Percentiles rank a stretch among this genome's conserved stretches.
These are phyloP conservation scores for Quercus lobata DNA, from an alignment of 331 rosid genomes.

Conservation along the genomic window DNA sequence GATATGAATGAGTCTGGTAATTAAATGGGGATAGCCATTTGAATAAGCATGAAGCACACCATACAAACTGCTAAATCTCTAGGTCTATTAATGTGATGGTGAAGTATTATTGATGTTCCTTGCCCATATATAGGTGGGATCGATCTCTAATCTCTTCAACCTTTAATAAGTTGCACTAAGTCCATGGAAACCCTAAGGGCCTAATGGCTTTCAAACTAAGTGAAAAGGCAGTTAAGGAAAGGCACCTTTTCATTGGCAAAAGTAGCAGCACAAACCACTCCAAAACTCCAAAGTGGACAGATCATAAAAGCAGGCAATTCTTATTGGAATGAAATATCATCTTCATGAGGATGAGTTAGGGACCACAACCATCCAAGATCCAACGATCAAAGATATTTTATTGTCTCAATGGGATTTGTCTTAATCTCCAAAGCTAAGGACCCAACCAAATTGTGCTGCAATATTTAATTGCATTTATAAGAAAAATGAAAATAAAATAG, in stretches of 20 bases:
- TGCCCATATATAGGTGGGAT: background rate
- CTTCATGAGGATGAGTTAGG: constrained; percentile 36
- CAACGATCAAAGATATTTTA: constrained; percentile 29
- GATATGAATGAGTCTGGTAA: background rate
- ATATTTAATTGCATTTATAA: constrained; percentile 29
- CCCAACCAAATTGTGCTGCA: constrained; percentile 36
- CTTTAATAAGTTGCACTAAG: constrained; percentile 16
- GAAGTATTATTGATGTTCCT: background rate
- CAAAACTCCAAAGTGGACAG: constrained; percentile 32
- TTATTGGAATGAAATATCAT: constrained; percentile 30
- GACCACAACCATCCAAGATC: constrained; percentile 43
- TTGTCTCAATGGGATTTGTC: constrained; percentile 14
- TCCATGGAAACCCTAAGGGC: constrained; percentile 38
- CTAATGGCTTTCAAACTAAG: constrained; percentile 34
- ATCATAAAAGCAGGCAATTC: constrained; percentile 39
- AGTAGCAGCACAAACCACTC: constrained; percentile 37
- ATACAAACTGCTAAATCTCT: background rate
- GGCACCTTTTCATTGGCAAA: constrained; percentile 37
- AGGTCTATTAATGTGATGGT: background rate
- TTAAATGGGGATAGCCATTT: background rate
- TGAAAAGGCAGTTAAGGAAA: constrained; percentile 18
- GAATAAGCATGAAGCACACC: background rate
- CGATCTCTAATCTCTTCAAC: background rate
- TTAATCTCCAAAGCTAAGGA: constrained; percentile 23
- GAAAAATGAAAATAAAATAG: background rate